Percentiles rank a stretch among this genome's conserved stretches.
Conservation (phyloP, 2,329 filamentous ascomycete species). For the Phaeophleospora eucalypticola region DNA sequence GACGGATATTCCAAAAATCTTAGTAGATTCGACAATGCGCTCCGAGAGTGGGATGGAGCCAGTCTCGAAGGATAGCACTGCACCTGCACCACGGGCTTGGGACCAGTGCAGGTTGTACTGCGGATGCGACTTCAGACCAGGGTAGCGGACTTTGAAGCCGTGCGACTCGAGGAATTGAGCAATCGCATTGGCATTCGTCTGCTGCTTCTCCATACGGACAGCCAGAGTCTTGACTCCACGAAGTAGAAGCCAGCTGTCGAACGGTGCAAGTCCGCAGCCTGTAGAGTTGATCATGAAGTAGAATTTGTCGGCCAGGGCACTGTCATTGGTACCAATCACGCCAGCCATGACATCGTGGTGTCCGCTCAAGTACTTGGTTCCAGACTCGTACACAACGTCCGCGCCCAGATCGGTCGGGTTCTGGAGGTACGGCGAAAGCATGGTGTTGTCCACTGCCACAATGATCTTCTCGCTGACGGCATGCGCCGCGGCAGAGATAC, state of each 20-base stretch:
- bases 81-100: constrained; percentile 89
- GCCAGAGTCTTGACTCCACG: constrained; percentile 93
- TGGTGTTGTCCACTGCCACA: constrained; percentile 96
- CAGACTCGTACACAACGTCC: constrained; percentile 95
- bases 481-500: constrained; percentile 73
- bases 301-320: constrained; percentile 76
- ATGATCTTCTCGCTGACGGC: constrained; percentile 72
- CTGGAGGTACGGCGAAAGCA: constrained; percentile 91
- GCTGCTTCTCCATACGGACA: constrained; percentile 98
- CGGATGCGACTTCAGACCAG: constrained; percentile 87
- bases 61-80: constrained; percentile 93
- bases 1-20: constrained; percentile 91
- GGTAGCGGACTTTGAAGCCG: constrained; percentile 93
- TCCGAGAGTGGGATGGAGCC: constrained; percentile 79
- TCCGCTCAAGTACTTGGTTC: constrained; percentile 95
- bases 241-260: constrained; percentile 94
- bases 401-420: constrained; percentile 93
- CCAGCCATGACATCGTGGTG: constrained; percentile 99
- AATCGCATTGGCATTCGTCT: constrained; percentile 84
- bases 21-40: constrained; percentile 87
- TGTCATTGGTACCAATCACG: constrained; percentile 86
- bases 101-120: constrained; percentile 96
- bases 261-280: constrained; percentile 87
- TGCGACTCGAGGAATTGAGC: constrained; percentile 86
- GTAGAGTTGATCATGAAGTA: constrained; percentile 98